Evolutionary conservation across 2,329 filamentous ascomycete species (phyloP).

Genomic region (Atkinsonella hypoxylon): DNA sequence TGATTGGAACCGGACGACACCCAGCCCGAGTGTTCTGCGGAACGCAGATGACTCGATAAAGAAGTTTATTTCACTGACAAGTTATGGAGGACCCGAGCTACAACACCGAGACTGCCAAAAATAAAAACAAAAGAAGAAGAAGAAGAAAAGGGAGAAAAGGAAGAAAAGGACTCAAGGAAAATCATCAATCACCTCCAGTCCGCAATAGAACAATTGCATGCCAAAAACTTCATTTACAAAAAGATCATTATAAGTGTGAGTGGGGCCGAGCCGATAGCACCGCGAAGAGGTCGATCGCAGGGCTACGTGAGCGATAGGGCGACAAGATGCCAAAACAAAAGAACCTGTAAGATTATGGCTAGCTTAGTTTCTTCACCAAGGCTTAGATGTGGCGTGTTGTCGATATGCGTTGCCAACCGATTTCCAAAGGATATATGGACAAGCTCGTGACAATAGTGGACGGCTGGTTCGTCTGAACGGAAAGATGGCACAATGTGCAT

Average conservation of each 20-base stretch:
- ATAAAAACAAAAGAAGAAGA: background rate
- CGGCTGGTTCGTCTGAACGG: background rate
- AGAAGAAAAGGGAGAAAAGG: conserved; percentile 1
- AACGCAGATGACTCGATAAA: background rate
- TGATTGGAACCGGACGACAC: background rate
- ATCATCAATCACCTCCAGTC: too few species aligned
- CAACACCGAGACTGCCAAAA: background rate
- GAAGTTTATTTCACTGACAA: background rate
- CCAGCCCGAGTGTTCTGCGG: background rate
- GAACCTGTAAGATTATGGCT: conserved; percentile 8
- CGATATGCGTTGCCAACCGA: background rate
- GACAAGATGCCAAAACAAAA: background rate
- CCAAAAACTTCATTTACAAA: conserved; percentile 1
- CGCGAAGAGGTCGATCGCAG: conserved; percentile 2
- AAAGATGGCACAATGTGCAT: background rate
- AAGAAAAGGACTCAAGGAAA: background rate
- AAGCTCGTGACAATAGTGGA: background rate
- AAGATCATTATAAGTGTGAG: background rate
- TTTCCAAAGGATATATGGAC: background rate
- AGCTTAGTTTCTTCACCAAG: conserved; percentile 8
- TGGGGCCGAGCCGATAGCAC: conserved; percentile 3
- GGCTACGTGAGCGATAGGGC: background rate
- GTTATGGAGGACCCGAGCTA: background rate
- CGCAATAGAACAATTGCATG: background rate
- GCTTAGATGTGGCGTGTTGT: conserved; percentile 2